phyloP scores from a whole-genome alignment of 257 asterid genomes.

The Apocynum venetum region DNA sequence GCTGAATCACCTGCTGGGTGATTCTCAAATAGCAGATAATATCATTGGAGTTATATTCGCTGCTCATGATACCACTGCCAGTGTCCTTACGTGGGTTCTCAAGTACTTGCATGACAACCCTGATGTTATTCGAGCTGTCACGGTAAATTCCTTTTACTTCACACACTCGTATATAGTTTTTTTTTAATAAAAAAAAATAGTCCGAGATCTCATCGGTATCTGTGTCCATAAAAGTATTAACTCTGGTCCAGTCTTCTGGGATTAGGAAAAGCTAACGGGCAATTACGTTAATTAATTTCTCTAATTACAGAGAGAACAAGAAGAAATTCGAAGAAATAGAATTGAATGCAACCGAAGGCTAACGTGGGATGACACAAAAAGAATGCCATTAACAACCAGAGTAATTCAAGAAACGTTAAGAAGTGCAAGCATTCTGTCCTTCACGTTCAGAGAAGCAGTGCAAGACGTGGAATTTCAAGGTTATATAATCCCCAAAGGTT shows the following conservation, averaged over 20 bases:
- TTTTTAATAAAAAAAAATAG: too few species aligned
- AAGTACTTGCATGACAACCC: slow-evolving; percentile 59
- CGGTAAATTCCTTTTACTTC: slow-evolving; percentile 19
- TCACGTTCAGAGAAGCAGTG: slow-evolving; percentile 74
- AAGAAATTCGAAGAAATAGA: slow-evolving; percentile 31
- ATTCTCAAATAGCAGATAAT: slow-evolving; percentile 62
- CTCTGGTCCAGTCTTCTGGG: too few species aligned
- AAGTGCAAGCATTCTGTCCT: slow-evolving; percentile 60
- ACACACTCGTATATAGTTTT: too few species aligned
- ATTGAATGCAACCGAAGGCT: slow-evolving; percentile 38
- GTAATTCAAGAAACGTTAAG: slow-evolving; percentile 74
- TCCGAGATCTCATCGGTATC: too few species aligned
- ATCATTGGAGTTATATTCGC: slow-evolving; percentile 71
- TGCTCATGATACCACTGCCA: slow-evolving; percentile 76
- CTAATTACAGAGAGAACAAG: slow-evolving; percentile 51
- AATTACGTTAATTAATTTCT: too few species aligned
- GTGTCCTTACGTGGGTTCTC: slow-evolving; percentile 63
- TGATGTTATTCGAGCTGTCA: slow-evolving; percentile 35
- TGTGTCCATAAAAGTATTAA: too few species aligned
- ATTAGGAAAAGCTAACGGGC: too few species aligned
- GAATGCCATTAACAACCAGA: slow-evolving; percentile 50
- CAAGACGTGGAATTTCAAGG: slow-evolving; percentile 64
- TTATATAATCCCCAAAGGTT: slow-evolving; percentile 67
- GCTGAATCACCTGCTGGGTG: slow-evolving; percentile 25
- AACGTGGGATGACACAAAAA: slow-evolving; percentile 63